Evolutionary conservation across 805 yeast genomes (phyloP).

Genomic region (Candida ficus): DNA sequence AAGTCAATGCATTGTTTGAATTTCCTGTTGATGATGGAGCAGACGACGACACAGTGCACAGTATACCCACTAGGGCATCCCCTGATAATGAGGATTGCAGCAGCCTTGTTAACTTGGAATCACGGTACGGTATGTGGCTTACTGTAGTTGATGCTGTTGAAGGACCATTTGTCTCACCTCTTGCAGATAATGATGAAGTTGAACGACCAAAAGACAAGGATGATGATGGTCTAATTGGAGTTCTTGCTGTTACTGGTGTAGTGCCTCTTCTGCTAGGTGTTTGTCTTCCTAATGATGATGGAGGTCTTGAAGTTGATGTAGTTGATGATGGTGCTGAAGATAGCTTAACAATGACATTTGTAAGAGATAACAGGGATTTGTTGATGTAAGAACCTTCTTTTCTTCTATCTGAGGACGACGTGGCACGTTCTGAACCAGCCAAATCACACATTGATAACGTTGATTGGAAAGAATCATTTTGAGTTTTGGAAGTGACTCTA

Average conservation of each 20-base stretch:
- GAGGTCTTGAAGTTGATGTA: slow-evolving; percentile 8
- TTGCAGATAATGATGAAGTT: neutral
- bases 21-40: neutral
- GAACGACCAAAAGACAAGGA: slow-evolving; percentile 3
- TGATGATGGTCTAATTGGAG: slow-evolving; percentile 1
- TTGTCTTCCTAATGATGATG: neutral
- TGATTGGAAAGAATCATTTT: slow-evolving; percentile 31
- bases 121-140: slow-evolving; percentile 83
- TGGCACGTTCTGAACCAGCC: slow-evolving; percentile 94
- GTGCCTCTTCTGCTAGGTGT: slow-evolving; percentile 1
- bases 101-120: slow-evolving; percentile 84
- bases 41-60: slow-evolving; percentile 61
- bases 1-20: slow-evolving; percentile 33
- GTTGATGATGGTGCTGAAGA: too few relatives aligned
- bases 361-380: slow-evolving; percentile 82
- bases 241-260: neutral
- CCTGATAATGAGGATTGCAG: slow-evolving; percentile 93
- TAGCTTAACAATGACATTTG: slow-evolving; percentile 92
- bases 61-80: slow-evolving; percentile 71
- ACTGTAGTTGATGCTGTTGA: neutral
- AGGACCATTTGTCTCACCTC: neutral
- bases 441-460: slow-evolving; percentile 86
- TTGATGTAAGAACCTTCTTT: slow-evolving; percentile 93
- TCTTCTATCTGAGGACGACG: slow-evolving; percentile 61
- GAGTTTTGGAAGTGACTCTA: slow-evolving; percentile 30